Conservation (phyloP, 2,329 filamentous ascomycete species). For the Metarhizium anisopliae region DNA sequence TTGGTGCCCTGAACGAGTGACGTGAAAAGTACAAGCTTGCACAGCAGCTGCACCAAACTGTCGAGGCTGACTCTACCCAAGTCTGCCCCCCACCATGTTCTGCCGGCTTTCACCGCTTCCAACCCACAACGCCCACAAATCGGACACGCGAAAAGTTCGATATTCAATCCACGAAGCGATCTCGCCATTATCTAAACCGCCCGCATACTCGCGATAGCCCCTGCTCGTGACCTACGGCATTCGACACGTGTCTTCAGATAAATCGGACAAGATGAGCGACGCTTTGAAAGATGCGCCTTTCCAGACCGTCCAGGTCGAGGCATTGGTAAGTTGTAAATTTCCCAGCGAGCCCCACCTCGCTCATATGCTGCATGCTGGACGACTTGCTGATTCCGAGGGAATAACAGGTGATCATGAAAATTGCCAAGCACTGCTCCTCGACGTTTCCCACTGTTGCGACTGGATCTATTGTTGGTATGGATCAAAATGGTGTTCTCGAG, state of each 20-base stretch:
- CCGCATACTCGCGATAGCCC: conserved; percentile 17
- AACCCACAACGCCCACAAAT: conserved; percentile 38
- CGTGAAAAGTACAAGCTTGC: not conserved
- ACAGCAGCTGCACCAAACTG: not conserved
- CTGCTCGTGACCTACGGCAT: conserved; percentile 6
- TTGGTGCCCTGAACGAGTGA: not conserved
- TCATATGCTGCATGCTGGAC: conserved; percentile 16
- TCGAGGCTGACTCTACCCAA: not conserved
- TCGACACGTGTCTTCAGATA: not conserved
- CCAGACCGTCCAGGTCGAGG: conserved; percentile 87
- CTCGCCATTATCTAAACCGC: conserved; percentile 8
- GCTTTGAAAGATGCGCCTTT: conserved; percentile 59
- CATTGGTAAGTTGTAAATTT: conserved; percentile 57
- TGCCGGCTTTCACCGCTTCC: conserved; percentile 29
- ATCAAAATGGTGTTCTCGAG: conserved; percentile 70
- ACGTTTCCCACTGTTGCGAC: conserved; percentile 84
- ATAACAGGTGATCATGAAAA: conserved; percentile 83
- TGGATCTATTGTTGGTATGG: conserved; percentile 89
- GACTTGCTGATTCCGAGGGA: conserved; percentile 10
- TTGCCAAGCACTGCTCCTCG: conserved; percentile 89
- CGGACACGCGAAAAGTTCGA: conserved; percentile 31
- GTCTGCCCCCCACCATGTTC: conserved; percentile 15
- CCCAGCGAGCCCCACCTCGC: conserved; percentile 23
- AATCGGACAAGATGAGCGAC: conserved; percentile 45
- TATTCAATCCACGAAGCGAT: conserved; percentile 26